Evolutionary conservation across 2,329 filamentous ascomycete genomes (phyloP).

Genomic region (Penicillium glabrum): DNA sequence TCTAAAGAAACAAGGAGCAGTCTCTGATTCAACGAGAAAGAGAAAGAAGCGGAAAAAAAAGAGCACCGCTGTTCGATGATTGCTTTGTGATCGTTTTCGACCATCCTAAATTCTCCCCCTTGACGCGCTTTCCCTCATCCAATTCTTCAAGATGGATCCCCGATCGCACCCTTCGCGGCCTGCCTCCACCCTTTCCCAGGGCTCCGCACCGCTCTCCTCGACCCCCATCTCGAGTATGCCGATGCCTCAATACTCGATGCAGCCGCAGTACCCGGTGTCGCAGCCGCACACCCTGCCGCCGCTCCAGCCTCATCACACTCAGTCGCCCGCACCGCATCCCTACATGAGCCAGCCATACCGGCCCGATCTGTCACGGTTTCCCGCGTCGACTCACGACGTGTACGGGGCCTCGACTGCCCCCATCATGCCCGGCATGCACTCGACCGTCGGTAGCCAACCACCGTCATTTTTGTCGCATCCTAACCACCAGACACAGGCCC

Average conservation of each 20-base stretch:
- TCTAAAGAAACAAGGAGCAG: slow-evolving; percentile 12
- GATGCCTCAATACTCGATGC: slow-evolving; percentile 49
- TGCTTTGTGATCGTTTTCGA: slow-evolving; percentile 31
- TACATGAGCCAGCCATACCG: slow-evolving; percentile 45
- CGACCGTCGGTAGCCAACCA: slow-evolving; percentile 42
- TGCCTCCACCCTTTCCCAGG: slow-evolving; percentile 46
- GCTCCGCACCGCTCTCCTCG: slow-evolving; percentile 45
- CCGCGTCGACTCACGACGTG: slow-evolving; percentile 43
- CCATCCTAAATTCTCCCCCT: slow-evolving; percentile 3
- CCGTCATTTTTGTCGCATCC: slow-evolving; percentile 44
- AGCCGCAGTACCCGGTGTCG: slow-evolving; percentile 45
- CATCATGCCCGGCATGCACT: slow-evolving; percentile 39
- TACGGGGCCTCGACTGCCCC: slow-evolving; percentile 44
- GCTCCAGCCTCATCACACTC: slow-evolving; percentile 46
- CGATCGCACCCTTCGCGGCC: slow-evolving; percentile 45
- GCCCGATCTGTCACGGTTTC: slow-evolving; percentile 45
- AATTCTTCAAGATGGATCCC: slow-evolving; percentile 38
- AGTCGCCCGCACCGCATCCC: slow-evolving; percentile 43
- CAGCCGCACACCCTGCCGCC: slow-evolving; percentile 48
- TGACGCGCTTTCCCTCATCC: background rate
- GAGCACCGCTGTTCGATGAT: slow-evolving; percentile 33
- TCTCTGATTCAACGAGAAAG: background rate
- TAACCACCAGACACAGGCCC: slow-evolving; percentile 36
- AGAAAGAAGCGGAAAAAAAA: slow-evolving; percentile 10
- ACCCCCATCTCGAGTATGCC: slow-evolving; percentile 47